Base-by-base conservation (phyloP, 1,284 basidiomycete genomes). In the Xerocomus nothofagi region DNA sequence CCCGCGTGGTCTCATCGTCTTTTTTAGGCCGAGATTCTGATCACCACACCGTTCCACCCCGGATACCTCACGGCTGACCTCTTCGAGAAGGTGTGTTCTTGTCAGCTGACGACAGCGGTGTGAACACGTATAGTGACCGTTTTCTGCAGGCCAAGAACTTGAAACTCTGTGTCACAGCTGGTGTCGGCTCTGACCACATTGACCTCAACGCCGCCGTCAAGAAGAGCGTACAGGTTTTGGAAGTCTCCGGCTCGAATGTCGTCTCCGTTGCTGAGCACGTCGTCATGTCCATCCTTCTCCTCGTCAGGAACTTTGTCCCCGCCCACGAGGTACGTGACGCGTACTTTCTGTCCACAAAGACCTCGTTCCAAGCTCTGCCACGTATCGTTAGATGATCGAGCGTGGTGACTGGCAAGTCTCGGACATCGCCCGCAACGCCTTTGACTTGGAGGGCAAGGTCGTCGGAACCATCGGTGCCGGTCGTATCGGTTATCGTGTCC, bases 211-310 rank as follows among this genome's bases (percentile, higher is more conserved):
- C 89, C 21, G 91, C 91, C 42, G 92, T 93, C 65, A 81, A 91
- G 69, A 78, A 80, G 60, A 80, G 81, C 56, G 85, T 97, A 62
- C 86, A 93, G 62, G 94, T 94, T 33, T 75, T 88, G 53, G 89
- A 92, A 72, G 87, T 91, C 26, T 84, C 89, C 23, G 89, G 90
- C 27, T 88, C 86, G 31, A 93, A 94, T 65, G 89, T 95, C 60
- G 85, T 90, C 42, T 93, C 90, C n/a, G 92, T 95, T 45, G 92
- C 93, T 37, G 92, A 95, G 72, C 91, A 95, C 69, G 92, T 93
- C 49, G 68, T 96, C 50, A 88, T 88, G 84, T 79, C 78, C 61
- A 89, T 89, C 57, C 78, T 90, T 33, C 68, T 83, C 31, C 78
- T 90, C 51, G 85, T 87, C 58, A 77, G 86, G 67, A 90, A 89